Base-by-base conservation (phyloP, 495 filamentous ascomycete species). In the Penicillium longicatenatum region DNA sequence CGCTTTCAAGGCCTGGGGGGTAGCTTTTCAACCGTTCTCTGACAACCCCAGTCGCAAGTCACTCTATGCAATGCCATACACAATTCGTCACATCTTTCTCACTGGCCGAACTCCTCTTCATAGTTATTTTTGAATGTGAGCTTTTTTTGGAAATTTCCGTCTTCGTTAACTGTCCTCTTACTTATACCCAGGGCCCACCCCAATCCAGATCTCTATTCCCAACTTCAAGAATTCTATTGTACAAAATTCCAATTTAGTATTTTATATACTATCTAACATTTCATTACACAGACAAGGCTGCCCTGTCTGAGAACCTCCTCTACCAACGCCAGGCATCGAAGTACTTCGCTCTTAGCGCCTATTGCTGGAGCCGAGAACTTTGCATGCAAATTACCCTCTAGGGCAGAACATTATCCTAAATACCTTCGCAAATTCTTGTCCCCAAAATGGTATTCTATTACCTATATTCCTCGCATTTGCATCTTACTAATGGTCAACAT, bases 1-100 rank as follows among this genome's bases (percentile, higher is more conserved):
- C 2, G 6, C 35, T n/a, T 39, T 1, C 6, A 14, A 39, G 35
- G 12, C 1, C 35, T 39, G 35, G 14, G 33, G 35, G 16, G 3
- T 29, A 21, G 21, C 26, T 30, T 30, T 17, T 53, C 33, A 39
- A 16, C 37, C 26, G 6, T 44, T 53, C 37, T 21, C 33, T 19
- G n/a, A 29, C 35, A 43, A 30, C 33, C 50, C 50, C 22, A 14
- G 33, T 53, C 50, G 50, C 46, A 48, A 48, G 46, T 48, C 46
- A 48, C 35, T 12, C 41, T 33, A 43, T 53, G 50, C 50, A 53
- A 53, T 22, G 39, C 33, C 37, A 53, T 53, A 53, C 33, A 16
- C 31, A 53, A 53, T 53, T 30, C 35, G 50, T 53, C 50, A 53
- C 50, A 53, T 53, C 50, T 4, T 43, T 53, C 50, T 37, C 21